Percentiles rank a stretch among this genome's conserved stretches.
Conservation (phyloP, 1,139 yeast species). For the Magnusiomyces tetraspermus region DNA sequence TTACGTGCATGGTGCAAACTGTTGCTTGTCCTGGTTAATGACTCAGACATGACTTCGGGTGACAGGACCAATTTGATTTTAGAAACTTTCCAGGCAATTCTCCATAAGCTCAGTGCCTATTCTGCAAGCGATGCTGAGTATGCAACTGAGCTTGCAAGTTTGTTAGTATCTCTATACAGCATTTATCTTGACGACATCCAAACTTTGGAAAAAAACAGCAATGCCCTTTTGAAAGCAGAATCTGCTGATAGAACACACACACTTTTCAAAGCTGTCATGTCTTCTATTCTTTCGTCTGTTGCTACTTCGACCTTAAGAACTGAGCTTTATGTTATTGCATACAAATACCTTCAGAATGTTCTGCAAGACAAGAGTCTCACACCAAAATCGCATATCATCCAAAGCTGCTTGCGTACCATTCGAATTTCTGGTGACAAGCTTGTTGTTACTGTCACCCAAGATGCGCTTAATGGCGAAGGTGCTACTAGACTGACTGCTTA, state of each 20-base stretch:
- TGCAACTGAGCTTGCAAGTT: slow-evolving; percentile 68
- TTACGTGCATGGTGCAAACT: slow-evolving; percentile 78
- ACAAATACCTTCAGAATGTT: slow-evolving; percentile 42
- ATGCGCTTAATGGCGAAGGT: slow-evolving; percentile 74
- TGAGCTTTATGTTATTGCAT: slow-evolving; percentile 66
- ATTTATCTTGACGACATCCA: slow-evolving; percentile 43
- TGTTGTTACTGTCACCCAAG: slow-evolving; percentile 59
- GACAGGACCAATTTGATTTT: slow-evolving; percentile 54
- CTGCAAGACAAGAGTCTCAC: slow-evolving; percentile 3
- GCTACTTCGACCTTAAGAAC: slow-evolving; percentile 63
- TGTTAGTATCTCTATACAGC: slow-evolving; percentile 63
- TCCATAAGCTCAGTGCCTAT: slow-evolving; percentile 70
- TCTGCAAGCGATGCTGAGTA: slow-evolving; percentile 55
- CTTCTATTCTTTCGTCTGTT: slow-evolving; percentile 61
- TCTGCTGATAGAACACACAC: slow-evolving; percentile 49
- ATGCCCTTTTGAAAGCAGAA: slow-evolving; percentile 25
- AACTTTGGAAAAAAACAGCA: slow-evolving; percentile 18
- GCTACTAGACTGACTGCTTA: slow-evolving; percentile 69
- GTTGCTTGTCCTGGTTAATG: slow-evolving; percentile 62
- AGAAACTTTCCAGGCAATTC: slow-evolving; percentile 63
- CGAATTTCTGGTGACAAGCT: slow-evolving; percentile 53
- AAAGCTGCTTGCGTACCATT: slow-evolving; percentile 36
- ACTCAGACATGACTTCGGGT: slow-evolving; percentile 38
- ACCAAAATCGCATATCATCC: slow-evolving; percentile 3
- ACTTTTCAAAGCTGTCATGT: slow-evolving; percentile 61